Percentiles rank a stretch among this genome's conserved stretches.
phyloP scores from a whole-genome alignment of 305 asterid genomes.

The Fraxinus angustifolia region DNA sequence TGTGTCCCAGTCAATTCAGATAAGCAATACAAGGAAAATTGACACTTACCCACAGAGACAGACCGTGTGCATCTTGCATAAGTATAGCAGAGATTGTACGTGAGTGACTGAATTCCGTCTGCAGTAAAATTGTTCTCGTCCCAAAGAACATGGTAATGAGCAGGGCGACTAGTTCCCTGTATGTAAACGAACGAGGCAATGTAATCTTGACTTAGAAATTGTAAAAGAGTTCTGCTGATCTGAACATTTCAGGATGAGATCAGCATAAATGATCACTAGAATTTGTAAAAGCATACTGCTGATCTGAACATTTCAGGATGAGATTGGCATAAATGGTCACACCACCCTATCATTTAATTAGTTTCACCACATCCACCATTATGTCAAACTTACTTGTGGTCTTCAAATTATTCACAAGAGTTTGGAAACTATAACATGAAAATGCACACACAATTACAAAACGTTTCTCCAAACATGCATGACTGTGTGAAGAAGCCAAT shows the following conservation, averaged over 20 bases:
- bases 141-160: slow-evolving; percentile 97
- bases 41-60: slow-evolving; percentile 80
- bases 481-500: background rate
- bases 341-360: background rate
- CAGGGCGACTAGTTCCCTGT: slow-evolving; percentile 98
- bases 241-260: no score
- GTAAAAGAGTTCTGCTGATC: background rate
- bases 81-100: slow-evolving; percentile 94
- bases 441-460: background rate
- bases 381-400: background rate
- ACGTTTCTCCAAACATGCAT: background rate
- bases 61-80: slow-evolving; percentile 98
- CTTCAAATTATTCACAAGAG: background rate
- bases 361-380: background rate
- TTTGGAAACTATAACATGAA: background rate
- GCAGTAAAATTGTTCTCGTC: slow-evolving; percentile 97
- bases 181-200: background rate
- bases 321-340: background rate
- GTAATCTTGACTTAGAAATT: background rate
- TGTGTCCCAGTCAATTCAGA: background rate
- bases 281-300: background rate
- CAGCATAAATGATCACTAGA: background rate
- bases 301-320: background rate
- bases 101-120: slow-evolving; percentile 86
- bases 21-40: background rate